Evolutionary conservation across 164 flowering plant species (phyloP), one percentile per base, ranked within the genome.

Genomic region (Umbellularia californica): DNA sequence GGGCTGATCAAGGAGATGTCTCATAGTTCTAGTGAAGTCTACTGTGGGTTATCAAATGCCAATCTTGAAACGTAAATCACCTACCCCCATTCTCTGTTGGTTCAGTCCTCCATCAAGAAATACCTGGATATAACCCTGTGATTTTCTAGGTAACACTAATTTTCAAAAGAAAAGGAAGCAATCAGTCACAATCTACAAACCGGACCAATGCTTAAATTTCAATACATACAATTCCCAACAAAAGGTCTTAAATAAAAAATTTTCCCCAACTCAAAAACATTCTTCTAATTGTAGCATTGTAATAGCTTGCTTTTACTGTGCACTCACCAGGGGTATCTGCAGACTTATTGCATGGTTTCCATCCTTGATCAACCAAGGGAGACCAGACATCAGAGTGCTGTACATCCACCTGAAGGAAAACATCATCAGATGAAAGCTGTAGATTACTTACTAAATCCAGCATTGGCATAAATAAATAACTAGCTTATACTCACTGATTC

Each of bases 61-160:
- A 52, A 52, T 52, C 58, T 52, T 52, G 4, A 60, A 72, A 65
- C 22, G 5, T 63, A 20, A 28, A 70, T 51, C 73, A 83, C 94
- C 51, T 87, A 95, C 97, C 85, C 99, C 99, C 97, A 95, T 93
- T 81, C 99, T 85, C 82, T 95, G 98, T 82, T 95, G 99, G 84
- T 95, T 95, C 83, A 95, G 72, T 20, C 99, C 99, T 84, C 98
- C 99, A 82, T 95, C 99, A 71, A 95, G 95, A 75, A 95, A 95
- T 22, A 95, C 92, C 77, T 95, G 99, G 74, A 95, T 77, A 76
- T 88, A 95, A 70, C 96, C 99, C 78, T 84, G 72, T 52, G 95
- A 84, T 69, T 86, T 85, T 75, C 78, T 82, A 3, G 90, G 92
- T 70, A 87, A 74, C 55, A 83, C 97, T 94, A 81, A 70, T 51